These are phyloP conservation scores for Pestalotiopsis sp. DNA, from an alignment of 2,329 filamentous ascomycete genomes.

Conservation along the genomic window DNA sequence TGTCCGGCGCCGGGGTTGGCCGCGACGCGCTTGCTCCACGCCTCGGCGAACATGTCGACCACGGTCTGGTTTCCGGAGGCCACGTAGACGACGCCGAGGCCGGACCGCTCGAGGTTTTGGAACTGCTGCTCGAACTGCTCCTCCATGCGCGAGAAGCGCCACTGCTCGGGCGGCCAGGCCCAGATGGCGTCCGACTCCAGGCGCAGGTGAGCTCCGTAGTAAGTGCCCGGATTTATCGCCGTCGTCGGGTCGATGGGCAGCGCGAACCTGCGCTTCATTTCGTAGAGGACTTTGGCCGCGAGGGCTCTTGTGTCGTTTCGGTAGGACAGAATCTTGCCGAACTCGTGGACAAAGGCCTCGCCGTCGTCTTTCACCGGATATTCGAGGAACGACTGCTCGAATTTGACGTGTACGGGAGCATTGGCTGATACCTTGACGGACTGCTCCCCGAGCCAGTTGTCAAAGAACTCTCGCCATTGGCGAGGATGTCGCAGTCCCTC, in stretches of 20 bases:
- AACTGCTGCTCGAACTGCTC: slow-evolving; percentile 32
- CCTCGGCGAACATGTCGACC: slow-evolving; percentile 24
- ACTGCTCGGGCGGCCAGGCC: slow-evolving; percentile 30
- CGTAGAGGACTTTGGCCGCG: slow-evolving; percentile 27
- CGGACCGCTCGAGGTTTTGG: slow-evolving; percentile 23
- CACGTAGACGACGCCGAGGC: slow-evolving; percentile 29
- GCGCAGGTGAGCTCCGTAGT: slow-evolving; percentile 32
- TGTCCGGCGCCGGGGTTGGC: not conserved
- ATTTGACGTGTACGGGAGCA: slow-evolving; percentile 26
- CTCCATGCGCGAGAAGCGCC: slow-evolving; percentile 29
- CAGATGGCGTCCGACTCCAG: slow-evolving; percentile 31
- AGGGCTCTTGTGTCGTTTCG: slow-evolving; percentile 29
- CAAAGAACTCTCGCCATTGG: slow-evolving; percentile 33
- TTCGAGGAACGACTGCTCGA: slow-evolving; percentile 35
- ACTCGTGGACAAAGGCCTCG: slow-evolving; percentile 30
- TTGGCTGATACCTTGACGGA: slow-evolving; percentile 14
- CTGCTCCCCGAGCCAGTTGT: slow-evolving; percentile 28
- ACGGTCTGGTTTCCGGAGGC: slow-evolving; percentile 29
- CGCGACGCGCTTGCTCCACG: slow-evolving; percentile 15
- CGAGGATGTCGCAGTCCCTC: slow-evolving; percentile 22
- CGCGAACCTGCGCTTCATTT: slow-evolving; percentile 19
- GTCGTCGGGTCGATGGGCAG: slow-evolving; percentile 24
- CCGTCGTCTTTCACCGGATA: slow-evolving; percentile 37
- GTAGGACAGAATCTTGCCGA: slow-evolving; percentile 34
- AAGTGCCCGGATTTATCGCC: slow-evolving; percentile 25